phyloP scores from a whole-genome alignment of 1,284 basidiomycete species.

The Heterobasidion irregulare region DNA sequence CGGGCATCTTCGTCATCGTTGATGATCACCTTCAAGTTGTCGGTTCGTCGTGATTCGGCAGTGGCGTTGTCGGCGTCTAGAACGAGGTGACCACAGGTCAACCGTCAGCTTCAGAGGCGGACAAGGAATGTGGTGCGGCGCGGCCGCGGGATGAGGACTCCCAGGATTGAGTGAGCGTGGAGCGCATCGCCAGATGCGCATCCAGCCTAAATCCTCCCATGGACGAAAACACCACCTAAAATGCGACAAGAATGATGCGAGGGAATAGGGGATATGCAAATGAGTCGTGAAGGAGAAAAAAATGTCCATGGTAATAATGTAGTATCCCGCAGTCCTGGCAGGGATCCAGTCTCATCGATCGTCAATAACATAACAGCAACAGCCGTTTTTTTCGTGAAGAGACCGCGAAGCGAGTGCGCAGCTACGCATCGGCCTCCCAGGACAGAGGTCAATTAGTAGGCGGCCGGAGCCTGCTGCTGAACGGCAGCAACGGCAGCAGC shows the following conservation, averaged over 20 bases:
- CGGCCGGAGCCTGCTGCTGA: constrained; percentile 26
- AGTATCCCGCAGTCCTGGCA: constrained; percentile 43
- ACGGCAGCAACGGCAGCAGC: constrained; percentile 45
- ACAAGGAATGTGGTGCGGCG: constrained; percentile 13
- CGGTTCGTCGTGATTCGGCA: constrained; percentile 14
- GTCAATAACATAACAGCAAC: constrained; percentile 21
- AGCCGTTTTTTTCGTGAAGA: constrained; percentile 25
- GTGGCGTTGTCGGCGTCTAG: constrained; percentile 11
- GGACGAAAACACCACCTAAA: constrained; percentile 12
- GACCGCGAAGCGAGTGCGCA: constrained; percentile 17
- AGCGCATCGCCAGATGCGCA: constrained; percentile 21
- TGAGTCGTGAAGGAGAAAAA: constrained; percentile 31
- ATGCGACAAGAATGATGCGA: constrained; percentile 2
- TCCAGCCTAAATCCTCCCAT: constrained; percentile 17
- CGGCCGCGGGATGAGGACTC: constrained; percentile 14
- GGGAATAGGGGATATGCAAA: constrained; percentile 16
- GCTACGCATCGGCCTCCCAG: constrained; percentile 4
- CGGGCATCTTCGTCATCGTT: constrained; percentile 35
- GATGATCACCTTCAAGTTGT: constrained; percentile 38
- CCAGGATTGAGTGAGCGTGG: constrained; percentile 6
- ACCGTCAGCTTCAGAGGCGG: constrained; percentile 8
- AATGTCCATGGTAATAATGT: constrained; percentile 10
- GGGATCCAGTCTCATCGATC: constrained; percentile 34
- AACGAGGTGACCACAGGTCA: constrained; percentile 14
- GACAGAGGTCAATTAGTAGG: constrained; percentile 35